These are phyloP conservation scores for Crithidia sp. DNA, from an alignment of 208 protist species.

Conservation along the genomic window DNA sequence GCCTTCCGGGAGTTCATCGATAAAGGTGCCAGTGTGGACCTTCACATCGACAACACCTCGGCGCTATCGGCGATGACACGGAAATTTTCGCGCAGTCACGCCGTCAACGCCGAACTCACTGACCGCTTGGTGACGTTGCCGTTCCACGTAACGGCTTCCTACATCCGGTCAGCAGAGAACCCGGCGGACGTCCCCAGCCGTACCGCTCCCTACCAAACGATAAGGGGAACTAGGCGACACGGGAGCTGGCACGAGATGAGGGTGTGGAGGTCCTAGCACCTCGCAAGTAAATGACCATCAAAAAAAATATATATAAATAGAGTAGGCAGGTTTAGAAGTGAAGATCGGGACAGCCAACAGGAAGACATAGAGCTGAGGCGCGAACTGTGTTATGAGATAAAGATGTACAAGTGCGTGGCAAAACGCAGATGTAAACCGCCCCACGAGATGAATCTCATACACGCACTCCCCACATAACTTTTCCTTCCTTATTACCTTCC, in stretches of 20 bases:
- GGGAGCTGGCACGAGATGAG: conserved; percentile 3
- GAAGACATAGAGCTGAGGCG: background rate
- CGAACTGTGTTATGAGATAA: no score
- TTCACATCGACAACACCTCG: conserved; percentile 34
- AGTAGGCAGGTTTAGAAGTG: background rate
- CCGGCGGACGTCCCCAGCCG: conserved; percentile 12
- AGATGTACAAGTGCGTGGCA: no score
- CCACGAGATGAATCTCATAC: no score
- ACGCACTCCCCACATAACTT: no score
- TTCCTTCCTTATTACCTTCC: no score
- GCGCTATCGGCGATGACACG: conserved; percentile 16
- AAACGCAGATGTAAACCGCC: no score
- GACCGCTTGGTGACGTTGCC: background rate
- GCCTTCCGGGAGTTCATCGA: background rate
- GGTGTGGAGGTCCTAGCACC: background rate
- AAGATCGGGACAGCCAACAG: background rate
- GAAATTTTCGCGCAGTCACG: conserved; percentile 10
- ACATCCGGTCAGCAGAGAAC: conserved; percentile 8
- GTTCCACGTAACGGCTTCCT: conserved; percentile 4
- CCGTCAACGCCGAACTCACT: conserved; percentile 10
- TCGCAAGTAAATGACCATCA: background rate
- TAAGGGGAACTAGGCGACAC: conserved; percentile 8
- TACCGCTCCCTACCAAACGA: conserved; percentile 4
- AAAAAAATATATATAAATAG: background rate
- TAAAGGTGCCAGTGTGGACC: background rate